phyloP scores from a whole-genome alignment of 768 basidiomycete genomes.

The Suillus subluteus region DNA sequence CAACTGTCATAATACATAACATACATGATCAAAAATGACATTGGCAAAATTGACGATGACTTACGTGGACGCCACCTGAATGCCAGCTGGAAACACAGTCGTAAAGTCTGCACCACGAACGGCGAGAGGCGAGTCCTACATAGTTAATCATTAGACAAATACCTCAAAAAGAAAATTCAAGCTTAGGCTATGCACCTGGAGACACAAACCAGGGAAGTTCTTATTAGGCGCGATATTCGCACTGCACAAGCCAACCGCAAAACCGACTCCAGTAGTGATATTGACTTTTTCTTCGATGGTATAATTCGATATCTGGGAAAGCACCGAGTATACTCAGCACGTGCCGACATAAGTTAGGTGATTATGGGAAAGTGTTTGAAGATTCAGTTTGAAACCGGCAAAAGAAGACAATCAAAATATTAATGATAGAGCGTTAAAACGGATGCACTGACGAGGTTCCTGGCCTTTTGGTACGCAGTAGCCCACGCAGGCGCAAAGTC shows the following conservation, averaged over 20 bases:
- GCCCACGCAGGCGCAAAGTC: conserved; percentile 33
- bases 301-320: conserved; percentile 43
- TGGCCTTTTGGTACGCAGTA: conserved; percentile 37
- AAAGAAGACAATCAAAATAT: background rate
- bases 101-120: conserved; percentile 44
- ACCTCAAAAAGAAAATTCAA: background rate
- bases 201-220: conserved; percentile 61
- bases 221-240: conserved; percentile 53
- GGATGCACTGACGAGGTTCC: conserved; percentile 44
- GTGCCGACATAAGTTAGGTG: background rate
- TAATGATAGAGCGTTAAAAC: background rate
- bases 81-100: conserved; percentile 57
- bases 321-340: conserved; percentile 1
- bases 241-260: conserved; percentile 57
- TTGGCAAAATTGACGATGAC: conserved; percentile 28
- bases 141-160: background rate
- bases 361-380: background rate
- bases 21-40: conserved; percentile 13
- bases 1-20: conserved; percentile 40
- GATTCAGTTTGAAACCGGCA: background rate
- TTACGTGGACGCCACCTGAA: conserved; percentile 55
- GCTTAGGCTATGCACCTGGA: conserved; percentile 47
- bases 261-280: conserved; percentile 24
- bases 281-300: conserved; percentile 27
- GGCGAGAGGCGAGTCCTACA: conserved; percentile 39